A percentile compares a stretch with the other conserved stretches of the same genome.
Conservation (phyloP, 768 basidiomycete species). For the Suillus hirtellus region DNA sequence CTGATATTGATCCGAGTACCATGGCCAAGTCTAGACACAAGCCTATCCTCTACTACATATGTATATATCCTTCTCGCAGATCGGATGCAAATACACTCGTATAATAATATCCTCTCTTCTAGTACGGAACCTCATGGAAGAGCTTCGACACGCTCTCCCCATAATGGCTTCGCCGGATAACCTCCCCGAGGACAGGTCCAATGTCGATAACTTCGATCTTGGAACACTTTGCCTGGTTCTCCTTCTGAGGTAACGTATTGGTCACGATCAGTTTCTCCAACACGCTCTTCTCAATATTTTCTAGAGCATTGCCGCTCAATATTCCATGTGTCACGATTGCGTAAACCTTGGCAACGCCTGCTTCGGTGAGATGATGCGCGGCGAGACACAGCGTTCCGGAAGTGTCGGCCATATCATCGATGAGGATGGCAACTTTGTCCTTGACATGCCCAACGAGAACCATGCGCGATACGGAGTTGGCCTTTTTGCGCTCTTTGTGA, state of each 20-base stretch:
- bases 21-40: constrained; percentile 3
- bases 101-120: constrained; percentile 24
- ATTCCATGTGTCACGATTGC: constrained; percentile 98
- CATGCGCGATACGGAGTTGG: constrained; percentile 94
- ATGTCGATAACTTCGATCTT: constrained; percentile 96
- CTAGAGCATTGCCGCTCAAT: constrained; percentile 85
- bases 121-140: constrained; percentile 89
- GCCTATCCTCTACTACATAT: neutral
- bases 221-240: constrained; percentile 65
- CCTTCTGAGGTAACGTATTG: constrained; percentile 92
- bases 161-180: constrained; percentile 93
- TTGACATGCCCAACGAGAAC: constrained; percentile 92
- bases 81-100: neutral
- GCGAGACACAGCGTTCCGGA: constrained; percentile 94
- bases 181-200: constrained; percentile 92
- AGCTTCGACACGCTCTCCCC: constrained; percentile 92
- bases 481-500: constrained; percentile 98
- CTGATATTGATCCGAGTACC: neutral
- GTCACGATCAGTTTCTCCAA: constrained; percentile 97
- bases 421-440: constrained; percentile 90
- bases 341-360: constrained; percentile 82
- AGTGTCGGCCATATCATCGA: constrained; percentile 99
- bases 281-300: constrained; percentile 65
- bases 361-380: constrained; percentile 84
- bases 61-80: neutral